Evolutionary conservation across 176 grass and related monocot species (phyloP).

Genomic region (Ampelocalamus luodianensis): DNA sequence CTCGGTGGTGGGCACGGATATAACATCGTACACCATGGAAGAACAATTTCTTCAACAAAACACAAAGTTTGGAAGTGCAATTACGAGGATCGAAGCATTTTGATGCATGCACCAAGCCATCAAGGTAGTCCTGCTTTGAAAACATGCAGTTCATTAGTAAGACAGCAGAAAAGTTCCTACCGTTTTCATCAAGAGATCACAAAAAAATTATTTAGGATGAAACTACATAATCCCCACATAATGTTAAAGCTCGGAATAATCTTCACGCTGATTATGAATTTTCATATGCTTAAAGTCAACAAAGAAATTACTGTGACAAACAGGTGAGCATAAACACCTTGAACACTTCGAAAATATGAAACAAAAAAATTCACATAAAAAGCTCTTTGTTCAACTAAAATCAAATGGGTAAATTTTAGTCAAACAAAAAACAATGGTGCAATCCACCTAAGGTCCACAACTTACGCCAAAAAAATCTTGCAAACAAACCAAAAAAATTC

Average conservation of each 20-base stretch:
- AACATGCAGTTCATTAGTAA: slow-evolving; percentile 41
- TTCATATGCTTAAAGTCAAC: background rate
- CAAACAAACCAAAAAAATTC: slow-evolving; percentile 3
- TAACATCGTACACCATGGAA: slow-evolving; percentile 72
- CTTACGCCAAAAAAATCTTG: background rate
- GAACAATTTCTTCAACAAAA: slow-evolving; percentile 70
- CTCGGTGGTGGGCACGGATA: slow-evolving; percentile 24
- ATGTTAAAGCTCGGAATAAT: slow-evolving; percentile 23
- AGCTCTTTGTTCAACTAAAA: background rate
- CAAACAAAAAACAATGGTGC: slow-evolving; percentile 6
- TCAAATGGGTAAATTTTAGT: background rate
- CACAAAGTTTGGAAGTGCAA: slow-evolving; percentile 56
- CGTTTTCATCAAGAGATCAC: background rate
- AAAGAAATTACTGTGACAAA: slow-evolving; percentile 2
- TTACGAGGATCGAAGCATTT: slow-evolving; percentile 53
- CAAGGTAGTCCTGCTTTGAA: slow-evolving; percentile 63
- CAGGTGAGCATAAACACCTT: slow-evolving; percentile 11
- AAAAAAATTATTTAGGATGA: background rate
- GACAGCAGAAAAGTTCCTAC: background rate
- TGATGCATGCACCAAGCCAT: slow-evolving; percentile 72
- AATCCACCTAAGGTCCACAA: background rate
- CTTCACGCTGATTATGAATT: slow-evolving; percentile 5
- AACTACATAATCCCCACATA: slow-evolving; percentile 4
- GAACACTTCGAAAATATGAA: background rate
- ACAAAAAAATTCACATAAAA: background rate